Evolutionary conservation across 1,284 basidiomycete genomes (phyloP).

Genomic region (Xanthoconium separans): DNA sequence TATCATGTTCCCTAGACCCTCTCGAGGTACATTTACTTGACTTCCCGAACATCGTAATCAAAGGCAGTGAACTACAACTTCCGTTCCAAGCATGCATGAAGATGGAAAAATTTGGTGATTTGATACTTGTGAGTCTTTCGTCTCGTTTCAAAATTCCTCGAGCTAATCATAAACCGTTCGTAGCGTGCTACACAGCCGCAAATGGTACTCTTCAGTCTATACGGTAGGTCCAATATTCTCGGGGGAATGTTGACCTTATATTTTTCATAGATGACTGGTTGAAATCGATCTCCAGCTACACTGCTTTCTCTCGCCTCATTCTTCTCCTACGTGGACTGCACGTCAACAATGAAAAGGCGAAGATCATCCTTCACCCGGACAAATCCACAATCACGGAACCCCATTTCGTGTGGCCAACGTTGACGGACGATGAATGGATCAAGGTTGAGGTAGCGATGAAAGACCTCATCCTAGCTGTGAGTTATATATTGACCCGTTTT

Average conservation of each 20-base stretch:
- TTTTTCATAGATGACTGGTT: conserved; percentile 85
- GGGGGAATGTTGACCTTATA: conserved; percentile 5
- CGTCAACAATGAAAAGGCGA: conserved; percentile 99
- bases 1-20: conserved; percentile 57
- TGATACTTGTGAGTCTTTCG: conserved; percentile 69
- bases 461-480: conserved; percentile 83
- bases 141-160: neutral
- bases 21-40: conserved; percentile 98
- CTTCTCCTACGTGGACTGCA: conserved; percentile 94
- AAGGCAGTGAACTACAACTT: conserved; percentile 96
- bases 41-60: conserved; percentile 99
- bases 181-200: conserved; percentile 96
- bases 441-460: conserved; percentile 98
- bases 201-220: conserved; percentile 98
- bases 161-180: conserved; percentile 8
- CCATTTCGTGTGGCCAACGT: conserved; percentile 97
- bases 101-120: conserved; percentile 99
- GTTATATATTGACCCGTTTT: conserved; percentile 19
- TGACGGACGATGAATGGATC: conserved; percentile 98
- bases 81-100: conserved; percentile 99
- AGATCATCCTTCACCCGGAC: conserved; percentile 90
- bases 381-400: conserved; percentile 96
- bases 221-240: conserved; percentile 50
- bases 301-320: conserved; percentile 97
- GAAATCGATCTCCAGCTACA: conserved; percentile 98